Conservation (phyloP, 73 alveolate species). For the Stentor coeruleus region DNA sequence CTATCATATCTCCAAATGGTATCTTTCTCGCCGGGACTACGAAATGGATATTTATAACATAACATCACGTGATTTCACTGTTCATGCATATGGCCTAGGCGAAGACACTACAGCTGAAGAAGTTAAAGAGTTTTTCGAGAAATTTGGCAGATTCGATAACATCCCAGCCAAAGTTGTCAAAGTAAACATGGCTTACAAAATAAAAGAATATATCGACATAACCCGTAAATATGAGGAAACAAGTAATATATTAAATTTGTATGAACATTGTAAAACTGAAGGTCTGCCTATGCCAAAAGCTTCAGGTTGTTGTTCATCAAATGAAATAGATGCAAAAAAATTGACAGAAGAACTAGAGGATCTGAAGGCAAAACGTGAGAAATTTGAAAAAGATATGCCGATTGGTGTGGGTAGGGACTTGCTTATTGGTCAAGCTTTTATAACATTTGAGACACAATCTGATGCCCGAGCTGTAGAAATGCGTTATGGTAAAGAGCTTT, state of each 20-base stretch:
- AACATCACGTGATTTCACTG: neutral
- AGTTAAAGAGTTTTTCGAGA: neutral
- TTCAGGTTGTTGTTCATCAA: conserved; percentile 11
- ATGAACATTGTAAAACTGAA: neutral
- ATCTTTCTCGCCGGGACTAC: neutral
- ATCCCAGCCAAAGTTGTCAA: conserved; percentile 17
- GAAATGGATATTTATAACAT: neutral
- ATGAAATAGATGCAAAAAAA: conserved; percentile 10
- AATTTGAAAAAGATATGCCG: conserved; percentile 3
- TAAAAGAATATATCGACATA: neutral
- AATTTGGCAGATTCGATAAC: neutral
- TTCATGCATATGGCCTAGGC: conserved; percentile 20
- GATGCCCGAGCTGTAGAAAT: conserved; percentile 20
- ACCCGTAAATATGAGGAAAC: neutral
- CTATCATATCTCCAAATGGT: neutral
- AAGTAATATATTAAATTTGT: neutral
- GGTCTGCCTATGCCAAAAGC: neutral
- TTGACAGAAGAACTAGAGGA: neutral
- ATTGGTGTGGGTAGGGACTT: neutral
- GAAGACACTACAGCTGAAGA: neutral
- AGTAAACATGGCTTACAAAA: neutral
- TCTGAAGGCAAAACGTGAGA: neutral
- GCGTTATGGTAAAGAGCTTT: neutral
- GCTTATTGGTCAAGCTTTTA: conserved; percentile 23
- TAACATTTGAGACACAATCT: conserved; percentile 8